Evolutionary conservation across 805 yeast species (phyloP), one percentile per base, ranked within the genome.

Genomic region (Cyberlindnera amylophila): DNA sequence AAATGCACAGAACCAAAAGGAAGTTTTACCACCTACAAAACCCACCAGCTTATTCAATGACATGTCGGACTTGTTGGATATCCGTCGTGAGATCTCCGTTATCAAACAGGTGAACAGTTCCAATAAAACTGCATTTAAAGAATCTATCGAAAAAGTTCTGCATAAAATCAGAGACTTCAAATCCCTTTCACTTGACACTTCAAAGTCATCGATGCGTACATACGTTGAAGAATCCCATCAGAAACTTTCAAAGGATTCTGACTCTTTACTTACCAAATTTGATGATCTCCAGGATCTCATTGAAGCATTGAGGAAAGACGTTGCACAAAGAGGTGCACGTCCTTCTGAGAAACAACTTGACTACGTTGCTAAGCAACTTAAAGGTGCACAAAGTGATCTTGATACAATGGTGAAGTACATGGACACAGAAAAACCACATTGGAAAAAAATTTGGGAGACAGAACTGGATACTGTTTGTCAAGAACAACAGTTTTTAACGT

Each of bases 271-370:
- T 27, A 81, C 91, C 0, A 77, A 74, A 49, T 91, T 91, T 5
- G 99, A 93, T 60, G 96, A 88, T 51, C 67, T 93, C 15, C 96
- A 90, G 58, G 99, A 93, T 63, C 64, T 86, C 9, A 86, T 93
- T 59, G 99, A 93, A 57, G 86, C 86, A 0, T 67, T 91, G 41
- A 71, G 96, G 42, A 81, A 87, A 52, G 98, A 90, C 64, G 96
- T 93, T 12, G 95, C 96, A 0, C 83, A 81, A 46, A 75, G 97
- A 49, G 96, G 96, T 16, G 89, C 89, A 0, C 75, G 88, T 29
- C 89, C 96, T 13, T 67, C 88, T 0, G 79, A 74, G 39, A 79
- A 83, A 50, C 95, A 90, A 54, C 63, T 93, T 19, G 79, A 74
- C 16, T 65, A 71, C 16, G 83, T 91, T 2, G 57, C 72, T 7